phyloP scores from a whole-genome alignment of 2,329 filamentous ascomycete genomes.

The Monosporascus sp. region DNA sequence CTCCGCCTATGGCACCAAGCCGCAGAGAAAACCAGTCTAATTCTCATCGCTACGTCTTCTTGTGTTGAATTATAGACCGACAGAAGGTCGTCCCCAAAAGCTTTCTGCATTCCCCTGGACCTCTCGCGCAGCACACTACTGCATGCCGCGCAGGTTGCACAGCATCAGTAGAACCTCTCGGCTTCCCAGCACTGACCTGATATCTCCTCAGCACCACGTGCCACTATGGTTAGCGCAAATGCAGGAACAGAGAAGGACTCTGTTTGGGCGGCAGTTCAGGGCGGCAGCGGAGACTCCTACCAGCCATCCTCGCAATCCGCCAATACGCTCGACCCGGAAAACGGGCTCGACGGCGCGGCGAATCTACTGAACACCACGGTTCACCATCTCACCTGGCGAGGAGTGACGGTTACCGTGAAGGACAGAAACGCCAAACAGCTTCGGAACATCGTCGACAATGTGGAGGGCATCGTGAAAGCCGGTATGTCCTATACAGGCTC shows the following conservation, averaged over 20 bases:
- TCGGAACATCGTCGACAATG: conserved; percentile 58
- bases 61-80: too few species aligned
- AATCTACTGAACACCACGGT: conserved; percentile 62
- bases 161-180: too few species aligned
- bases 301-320: neutral
- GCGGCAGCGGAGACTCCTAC: neutral
- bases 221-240: neutral
- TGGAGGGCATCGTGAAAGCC: conserved; percentile 60
- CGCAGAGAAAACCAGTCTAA: too few species aligned
- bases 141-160: too few species aligned
- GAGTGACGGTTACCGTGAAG: conserved; percentile 66
- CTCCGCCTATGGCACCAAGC: too few species aligned
- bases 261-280: neutral
- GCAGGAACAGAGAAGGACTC: neutral
- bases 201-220: too few species aligned
- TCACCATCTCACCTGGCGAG: conserved; percentile 60
- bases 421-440: conserved; percentile 61
- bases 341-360: conserved; percentile 29
- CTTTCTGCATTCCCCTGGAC: too few species aligned
- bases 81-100: too few species aligned
- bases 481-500: conserved; percentile 32
- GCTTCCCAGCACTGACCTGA: too few species aligned
- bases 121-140: too few species aligned
- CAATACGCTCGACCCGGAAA: conserved; percentile 18
- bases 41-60: too few species aligned